A percentile compares a stretch with the other conserved stretches of the same genome.
These are phyloP conservation scores for Pseudofabraea citricarpa DNA, from an alignment of 2,329 filamentous ascomycete genomes.

Conservation along the genomic window DNA sequence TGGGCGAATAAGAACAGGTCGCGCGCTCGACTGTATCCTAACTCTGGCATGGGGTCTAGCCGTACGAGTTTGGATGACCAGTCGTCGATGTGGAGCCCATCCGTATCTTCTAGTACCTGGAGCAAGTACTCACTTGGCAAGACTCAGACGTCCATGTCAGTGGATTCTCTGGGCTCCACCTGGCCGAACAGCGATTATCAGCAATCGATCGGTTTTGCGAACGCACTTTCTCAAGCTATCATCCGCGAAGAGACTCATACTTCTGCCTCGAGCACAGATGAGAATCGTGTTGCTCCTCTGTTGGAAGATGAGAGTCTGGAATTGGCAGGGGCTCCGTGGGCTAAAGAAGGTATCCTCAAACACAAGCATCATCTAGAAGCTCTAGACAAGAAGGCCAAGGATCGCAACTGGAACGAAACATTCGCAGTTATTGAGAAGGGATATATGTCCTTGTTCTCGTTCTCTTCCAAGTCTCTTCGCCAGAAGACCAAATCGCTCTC, in stretches of 20 bases:
- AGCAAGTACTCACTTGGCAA: constrained; percentile 90
- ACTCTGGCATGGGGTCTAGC: constrained; percentile 81
- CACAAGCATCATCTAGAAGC: constrained; percentile 96
- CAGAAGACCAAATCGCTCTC: constrained; percentile 56
- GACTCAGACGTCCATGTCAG: constrained; percentile 85
- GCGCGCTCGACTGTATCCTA: constrained; percentile 68
- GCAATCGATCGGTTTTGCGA: constrained; percentile 95
- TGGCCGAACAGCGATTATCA: constrained; percentile 79
- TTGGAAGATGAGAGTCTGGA: constrained; percentile 92
- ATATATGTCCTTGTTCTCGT: constrained; percentile 90
- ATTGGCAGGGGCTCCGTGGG: constrained; percentile 91
- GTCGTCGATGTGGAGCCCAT: constrained; percentile 84
- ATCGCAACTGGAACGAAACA: constrained; percentile 89
- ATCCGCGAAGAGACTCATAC: constrained; percentile 73
- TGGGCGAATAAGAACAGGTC: constrained; percentile 88
- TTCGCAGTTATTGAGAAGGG: constrained; percentile 97
- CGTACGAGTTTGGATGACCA: constrained; percentile 91
- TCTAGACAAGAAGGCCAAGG: constrained; percentile 86
- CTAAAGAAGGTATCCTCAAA: constrained; percentile 92
- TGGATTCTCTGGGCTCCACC: constrained; percentile 80
- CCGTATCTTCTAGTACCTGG: constrained; percentile 80
- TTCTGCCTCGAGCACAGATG: constrained; percentile 30
- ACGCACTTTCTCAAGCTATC: constrained; percentile 92
- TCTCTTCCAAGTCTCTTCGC: constrained; percentile 72
- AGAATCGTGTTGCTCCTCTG: constrained; percentile 50